Conservation (phyloP, 805 yeast genomes). For the Peterozyma xylosa region DNA sequence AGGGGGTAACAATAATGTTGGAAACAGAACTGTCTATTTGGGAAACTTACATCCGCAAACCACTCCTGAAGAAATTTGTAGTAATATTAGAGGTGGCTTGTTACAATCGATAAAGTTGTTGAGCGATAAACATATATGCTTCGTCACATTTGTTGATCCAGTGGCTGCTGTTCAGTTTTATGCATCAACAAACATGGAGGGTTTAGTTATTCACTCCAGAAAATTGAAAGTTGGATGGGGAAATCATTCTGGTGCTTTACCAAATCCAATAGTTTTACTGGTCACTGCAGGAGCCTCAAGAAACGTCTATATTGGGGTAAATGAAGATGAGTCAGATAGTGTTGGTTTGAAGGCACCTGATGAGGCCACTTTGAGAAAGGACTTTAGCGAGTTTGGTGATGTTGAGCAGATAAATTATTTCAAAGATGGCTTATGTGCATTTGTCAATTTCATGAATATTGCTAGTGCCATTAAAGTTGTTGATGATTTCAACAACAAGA, state of each 20-base stretch:
- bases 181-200: conserved; percentile 51
- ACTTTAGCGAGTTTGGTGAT: conserved; percentile 59
- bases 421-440: conserved; percentile 66
- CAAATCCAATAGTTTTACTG: conserved; percentile 47
- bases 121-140: conserved; percentile 52
- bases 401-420: conserved; percentile 71
- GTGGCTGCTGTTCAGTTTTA: conserved; percentile 60
- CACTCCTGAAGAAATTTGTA: conserved; percentile 66
- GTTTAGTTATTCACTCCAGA: conserved; percentile 53
- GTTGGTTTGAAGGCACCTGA: conserved; percentile 28
- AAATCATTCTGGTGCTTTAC: conserved; percentile 56
- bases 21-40: conserved; percentile 63
- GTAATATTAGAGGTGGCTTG: conserved; percentile 71
- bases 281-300: conserved; percentile 72
- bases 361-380: conserved; percentile 45
- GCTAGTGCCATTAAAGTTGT: conserved; percentile 57
- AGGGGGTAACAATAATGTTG: conserved; percentile 16
- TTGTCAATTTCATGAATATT: conserved; percentile 63
- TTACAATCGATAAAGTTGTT: conserved; percentile 50
- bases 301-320: conserved; percentile 66
- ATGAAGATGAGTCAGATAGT: conserved; percentile 24
- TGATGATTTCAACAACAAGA: conserved; percentile 38
- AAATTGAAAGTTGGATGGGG: conserved; percentile 70
- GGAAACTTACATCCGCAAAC: conserved; percentile 61
- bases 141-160: conserved; percentile 62